Percentiles rank a stretch among this genome's conserved stretches.
Evolutionary conservation across 192 early-diverging fungal genomes (phyloP).

Genomic region (Dispira simplex): DNA sequence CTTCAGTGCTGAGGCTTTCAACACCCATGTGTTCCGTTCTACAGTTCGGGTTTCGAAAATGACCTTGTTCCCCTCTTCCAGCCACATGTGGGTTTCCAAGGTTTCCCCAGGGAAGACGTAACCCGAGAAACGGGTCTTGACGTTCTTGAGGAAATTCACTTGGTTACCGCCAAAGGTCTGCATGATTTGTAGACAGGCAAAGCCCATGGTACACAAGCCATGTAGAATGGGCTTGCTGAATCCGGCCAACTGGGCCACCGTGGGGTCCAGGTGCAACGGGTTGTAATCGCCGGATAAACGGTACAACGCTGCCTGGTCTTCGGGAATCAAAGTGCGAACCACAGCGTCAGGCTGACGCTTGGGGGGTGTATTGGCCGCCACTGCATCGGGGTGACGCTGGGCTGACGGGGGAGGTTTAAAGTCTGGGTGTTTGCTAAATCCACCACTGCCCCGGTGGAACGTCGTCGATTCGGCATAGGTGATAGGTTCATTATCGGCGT

Average conservation of each 20-base stretch:
- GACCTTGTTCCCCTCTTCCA: constrained; percentile 51
- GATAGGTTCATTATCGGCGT: constrained; percentile 56
- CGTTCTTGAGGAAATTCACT: constrained; percentile 48
- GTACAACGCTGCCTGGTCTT: constrained; percentile 92
- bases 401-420: constrained; percentile 19
- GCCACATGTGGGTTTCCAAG: constrained; percentile 94
- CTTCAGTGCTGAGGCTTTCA: constrained; percentile 87
- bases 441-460: constrained; percentile 87
- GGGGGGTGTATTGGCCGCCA: constrained; percentile 66
- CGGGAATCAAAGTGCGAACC: constrained; percentile 68
- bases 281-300: constrained; percentile 92
- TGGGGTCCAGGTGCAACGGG: constrained; percentile 95
- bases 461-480: constrained; percentile 80
- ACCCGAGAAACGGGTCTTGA: constrained; percentile 84
- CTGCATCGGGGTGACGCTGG: constrained; percentile 50
- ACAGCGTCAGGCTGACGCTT: constrained; percentile 72
- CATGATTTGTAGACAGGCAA: constrained; percentile 82
- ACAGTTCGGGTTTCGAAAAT: constrained; percentile 90
- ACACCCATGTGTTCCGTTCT: constrained; percentile 80
- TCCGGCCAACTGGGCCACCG: constrained; percentile 83
- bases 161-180: constrained; percentile 54
- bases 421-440: constrained; percentile 70
- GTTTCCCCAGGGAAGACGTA: constrained; percentile 96
- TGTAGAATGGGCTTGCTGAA: constrained; percentile 97
- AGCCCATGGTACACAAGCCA: constrained; percentile 86